A percentile compares a stretch with the other conserved stretches of the same genome.
Evolutionary conservation across 164 flowering plant genomes (phyloP).

Genomic region (Euptelea pleiosperma): DNA sequence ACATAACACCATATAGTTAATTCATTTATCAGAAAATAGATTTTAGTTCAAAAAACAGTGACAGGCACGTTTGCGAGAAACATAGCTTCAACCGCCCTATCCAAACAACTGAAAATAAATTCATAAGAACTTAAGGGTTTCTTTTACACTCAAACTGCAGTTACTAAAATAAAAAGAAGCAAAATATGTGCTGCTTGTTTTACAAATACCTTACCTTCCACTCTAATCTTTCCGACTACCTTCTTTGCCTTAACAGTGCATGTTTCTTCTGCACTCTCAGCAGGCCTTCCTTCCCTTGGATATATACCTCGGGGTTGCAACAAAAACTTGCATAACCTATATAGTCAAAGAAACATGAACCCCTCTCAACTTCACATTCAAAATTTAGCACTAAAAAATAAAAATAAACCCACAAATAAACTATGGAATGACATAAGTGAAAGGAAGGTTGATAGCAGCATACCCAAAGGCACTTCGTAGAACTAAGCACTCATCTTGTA

Average conservation of each 20-base stretch:
- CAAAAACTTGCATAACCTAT: slow-evolving; percentile 67
- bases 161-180: no score
- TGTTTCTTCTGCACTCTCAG: slow-evolving; percentile 41
- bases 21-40: no score
- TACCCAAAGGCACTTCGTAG: slow-evolving; percentile 91
- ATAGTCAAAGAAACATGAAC: not conserved
- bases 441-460: slow-evolving; percentile 8
- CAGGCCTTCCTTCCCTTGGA: slow-evolving; percentile 30
- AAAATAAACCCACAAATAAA: not conserved
- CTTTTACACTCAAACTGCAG: not conserved
- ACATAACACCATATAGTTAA: no score
- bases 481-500: slow-evolving; percentile 69
- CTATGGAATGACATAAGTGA: no score
- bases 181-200: not conserved
- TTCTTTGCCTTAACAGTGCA: slow-evolving; percentile 45
- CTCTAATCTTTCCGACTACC: slow-evolving; percentile 68
- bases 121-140: not conserved
- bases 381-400: not conserved
- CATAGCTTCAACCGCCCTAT: not conserved
- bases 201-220: slow-evolving; percentile 58
- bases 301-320: slow-evolving; percentile 61
- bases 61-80: no score
- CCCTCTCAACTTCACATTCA: not conserved
- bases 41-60: not conserved
- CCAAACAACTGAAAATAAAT: not conserved